Evolutionary conservation across 2,329 filamentous ascomycete genomes (phyloP).

Genomic region (Aspergillus fischeri): DNA sequence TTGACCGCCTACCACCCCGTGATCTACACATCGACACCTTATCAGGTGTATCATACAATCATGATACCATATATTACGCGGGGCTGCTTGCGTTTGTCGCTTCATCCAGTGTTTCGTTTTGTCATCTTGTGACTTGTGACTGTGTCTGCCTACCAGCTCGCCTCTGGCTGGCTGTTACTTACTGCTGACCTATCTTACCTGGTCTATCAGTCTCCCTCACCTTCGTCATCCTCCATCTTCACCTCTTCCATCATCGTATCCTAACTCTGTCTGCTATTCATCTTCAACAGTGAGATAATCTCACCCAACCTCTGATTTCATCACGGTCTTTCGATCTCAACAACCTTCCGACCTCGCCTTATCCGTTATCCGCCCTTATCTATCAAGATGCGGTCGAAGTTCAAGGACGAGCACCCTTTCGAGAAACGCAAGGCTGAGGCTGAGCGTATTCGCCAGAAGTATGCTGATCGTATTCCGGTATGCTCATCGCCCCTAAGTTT

Average conservation of each 20-base stretch:
- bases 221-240: slow-evolving; percentile 21
- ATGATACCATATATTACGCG: slow-evolving; percentile 21
- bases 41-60: slow-evolving; percentile 16
- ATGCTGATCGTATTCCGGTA: slow-evolving; percentile 96
- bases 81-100: slow-evolving; percentile 15
- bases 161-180: slow-evolving; percentile 1
- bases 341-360: slow-evolving; percentile 5
- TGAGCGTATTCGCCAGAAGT: slow-evolving; percentile 98
- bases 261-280: slow-evolving; percentile 5
- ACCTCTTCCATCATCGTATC: slow-evolving; percentile 9
- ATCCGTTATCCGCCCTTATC: slow-evolving; percentile 2
- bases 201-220: slow-evolving; percentile 20
- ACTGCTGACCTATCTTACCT: slow-evolving; percentile 25
- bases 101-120: slow-evolving; percentile 14
- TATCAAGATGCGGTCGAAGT: slow-evolving; percentile 90
- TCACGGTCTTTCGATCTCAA: slow-evolving; percentile 16
- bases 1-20: slow-evolving; percentile 24
- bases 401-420: slow-evolving; percentile 99
- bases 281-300: slow-evolving; percentile 1
- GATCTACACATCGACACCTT: slow-evolving; percentile 9
- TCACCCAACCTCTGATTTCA: slow-evolving; percentile 11
- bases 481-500: slow-evolving; percentile 33
- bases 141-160: not conserved
- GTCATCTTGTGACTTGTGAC: slow-evolving; percentile 12
- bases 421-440: slow-evolving; percentile 99